Percentiles rank a stretch among this genome's conserved stretches.
Evolutionary conservation across 306 rosid genomes (phyloP).

Genomic region (Casuarina equisetifolia): DNA sequence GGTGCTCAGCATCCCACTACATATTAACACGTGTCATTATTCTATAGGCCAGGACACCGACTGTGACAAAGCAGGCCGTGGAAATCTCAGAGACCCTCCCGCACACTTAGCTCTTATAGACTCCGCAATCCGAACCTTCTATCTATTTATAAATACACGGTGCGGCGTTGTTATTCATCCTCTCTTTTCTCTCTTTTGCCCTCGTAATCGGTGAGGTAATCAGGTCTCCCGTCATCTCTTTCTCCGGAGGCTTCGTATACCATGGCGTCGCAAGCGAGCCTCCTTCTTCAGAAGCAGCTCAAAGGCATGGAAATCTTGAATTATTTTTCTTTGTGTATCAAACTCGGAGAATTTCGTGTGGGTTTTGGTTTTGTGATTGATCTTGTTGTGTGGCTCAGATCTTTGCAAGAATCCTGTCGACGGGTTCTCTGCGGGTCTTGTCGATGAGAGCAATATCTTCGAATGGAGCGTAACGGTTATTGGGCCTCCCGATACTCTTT

Average conservation of each 20-base stretch:
- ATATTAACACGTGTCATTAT: not conserved
- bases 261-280: slow-evolving; percentile 94
- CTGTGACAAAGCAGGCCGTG: not conserved
- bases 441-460: slow-evolving; percentile 82
- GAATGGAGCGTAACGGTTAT: slow-evolving; percentile 99
- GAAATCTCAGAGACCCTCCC: not conserved
- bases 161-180: slow-evolving; percentile 25
- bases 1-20: not conserved
- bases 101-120: slow-evolving; percentile 8
- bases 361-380: slow-evolving; percentile 13
- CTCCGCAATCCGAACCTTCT: slow-evolving; percentile 28
- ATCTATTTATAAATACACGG: slow-evolving; percentile 27
- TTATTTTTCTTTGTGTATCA: not conserved
- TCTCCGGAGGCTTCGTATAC: slow-evolving; percentile 6
- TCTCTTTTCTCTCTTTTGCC: not conserved
- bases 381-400: slow-evolving; percentile 48
- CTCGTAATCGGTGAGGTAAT: not conserved
- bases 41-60: not conserved
- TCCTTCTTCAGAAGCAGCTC: slow-evolving; percentile 94
- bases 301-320: slow-evolving; percentile 48
- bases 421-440: slow-evolving; percentile 96
- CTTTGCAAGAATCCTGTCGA: slow-evolving; percentile 95
- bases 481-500: slow-evolving; percentile 99
- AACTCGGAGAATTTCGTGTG: not conserved
- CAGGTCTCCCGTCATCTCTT: slow-evolving; percentile 2